A percentile compares a stretch with the other conserved stretches of the same genome.
Evolutionary conservation across 768 basidiomycete genomes (phyloP).

Genomic region (Paxillus involutus): DNA sequence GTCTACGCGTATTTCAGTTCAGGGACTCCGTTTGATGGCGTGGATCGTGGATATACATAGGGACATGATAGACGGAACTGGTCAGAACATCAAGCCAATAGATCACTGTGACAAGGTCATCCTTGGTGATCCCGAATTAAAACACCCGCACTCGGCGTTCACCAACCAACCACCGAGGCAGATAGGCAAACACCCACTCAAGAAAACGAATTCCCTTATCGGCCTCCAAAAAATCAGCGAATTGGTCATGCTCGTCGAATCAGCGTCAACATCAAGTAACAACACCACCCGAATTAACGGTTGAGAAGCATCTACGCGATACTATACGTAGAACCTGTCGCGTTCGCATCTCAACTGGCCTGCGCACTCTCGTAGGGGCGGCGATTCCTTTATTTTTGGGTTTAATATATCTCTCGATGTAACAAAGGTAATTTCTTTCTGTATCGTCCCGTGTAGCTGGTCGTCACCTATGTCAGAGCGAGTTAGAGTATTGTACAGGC

Average conservation of each 20-base stretch:
- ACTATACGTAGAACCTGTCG: neutral
- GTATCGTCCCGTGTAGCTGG: neutral
- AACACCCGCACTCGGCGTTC: neutral
- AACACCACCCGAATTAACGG: conserved; percentile 2
- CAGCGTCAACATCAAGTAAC: conserved; percentile 37
- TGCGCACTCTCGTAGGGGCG: neutral
- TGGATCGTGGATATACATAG: too few relatives aligned
- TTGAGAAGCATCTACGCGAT: conserved; percentile 4
- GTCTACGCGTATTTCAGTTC: neutral
- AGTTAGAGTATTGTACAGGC: neutral
- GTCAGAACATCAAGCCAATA: conserved; percentile 75
- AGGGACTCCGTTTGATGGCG: neutral
- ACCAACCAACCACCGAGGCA: neutral
- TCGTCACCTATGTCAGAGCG: neutral
- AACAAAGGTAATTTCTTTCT: too few relatives aligned
- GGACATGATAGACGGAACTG: too few relatives aligned
- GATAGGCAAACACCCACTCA: neutral
- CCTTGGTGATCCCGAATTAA: conserved; percentile 82
- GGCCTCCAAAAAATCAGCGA: conserved; percentile 30
- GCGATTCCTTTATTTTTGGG: too few relatives aligned
- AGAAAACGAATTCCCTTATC: conserved; percentile 31
- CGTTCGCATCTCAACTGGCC: neutral
- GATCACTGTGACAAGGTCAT: conserved; percentile 63
- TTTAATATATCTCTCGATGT: neutral
- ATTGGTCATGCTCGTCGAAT: conserved; percentile 40